phyloP scores from a whole-genome alignment of 352 stramenopile species.

The Pilasporangium apinafurcum region DNA sequence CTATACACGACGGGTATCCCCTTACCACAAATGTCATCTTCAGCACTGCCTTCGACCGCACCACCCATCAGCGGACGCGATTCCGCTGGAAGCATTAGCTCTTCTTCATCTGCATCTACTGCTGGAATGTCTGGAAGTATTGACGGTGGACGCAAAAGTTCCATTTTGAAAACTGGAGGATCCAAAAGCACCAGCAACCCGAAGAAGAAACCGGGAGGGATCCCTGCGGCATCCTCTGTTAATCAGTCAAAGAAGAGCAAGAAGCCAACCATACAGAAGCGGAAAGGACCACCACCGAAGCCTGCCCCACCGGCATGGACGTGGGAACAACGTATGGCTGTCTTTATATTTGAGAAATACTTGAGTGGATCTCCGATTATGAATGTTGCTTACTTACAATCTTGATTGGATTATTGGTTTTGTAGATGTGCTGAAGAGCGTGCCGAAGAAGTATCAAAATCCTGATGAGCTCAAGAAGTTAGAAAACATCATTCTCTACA shows the following conservation, averaged over 20 bases:
- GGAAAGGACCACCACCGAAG: conserved; percentile 8
- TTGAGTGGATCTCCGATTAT: neutral
- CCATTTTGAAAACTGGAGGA: conserved; percentile 1
- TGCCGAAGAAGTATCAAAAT: conserved; percentile 82
- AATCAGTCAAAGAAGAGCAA: conserved; percentile 11
- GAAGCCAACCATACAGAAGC: too few relatives aligned
- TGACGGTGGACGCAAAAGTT: neutral
- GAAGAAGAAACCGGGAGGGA: conserved; percentile 4
- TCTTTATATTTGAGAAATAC: neutral
- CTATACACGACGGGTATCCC: conserved; percentile 25
- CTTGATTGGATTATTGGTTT: neutral
- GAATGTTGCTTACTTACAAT: neutral
- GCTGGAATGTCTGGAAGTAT: neutral
- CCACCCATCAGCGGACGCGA: conserved; percentile 6
- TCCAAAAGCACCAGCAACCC: conserved; percentile 2
- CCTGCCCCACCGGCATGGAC: conserved; percentile 48
- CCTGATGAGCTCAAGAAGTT: conserved; percentile 76
- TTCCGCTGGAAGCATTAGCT: conserved; percentile 7
- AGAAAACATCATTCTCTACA: conserved; percentile 81
- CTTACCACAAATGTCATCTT: conserved; percentile 16
- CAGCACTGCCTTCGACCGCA: conserved; percentile 4
- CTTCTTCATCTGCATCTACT: too few relatives aligned
- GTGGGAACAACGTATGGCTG: conserved; percentile 68
- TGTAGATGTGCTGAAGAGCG: conserved; percentile 65
- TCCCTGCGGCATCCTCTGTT: conserved; percentile 1